These are phyloP conservation scores for Aspergillus eucalypticola DNA, from an alignment of 2,329 filamentous ascomycete genomes.

Conservation along the genomic window DNA sequence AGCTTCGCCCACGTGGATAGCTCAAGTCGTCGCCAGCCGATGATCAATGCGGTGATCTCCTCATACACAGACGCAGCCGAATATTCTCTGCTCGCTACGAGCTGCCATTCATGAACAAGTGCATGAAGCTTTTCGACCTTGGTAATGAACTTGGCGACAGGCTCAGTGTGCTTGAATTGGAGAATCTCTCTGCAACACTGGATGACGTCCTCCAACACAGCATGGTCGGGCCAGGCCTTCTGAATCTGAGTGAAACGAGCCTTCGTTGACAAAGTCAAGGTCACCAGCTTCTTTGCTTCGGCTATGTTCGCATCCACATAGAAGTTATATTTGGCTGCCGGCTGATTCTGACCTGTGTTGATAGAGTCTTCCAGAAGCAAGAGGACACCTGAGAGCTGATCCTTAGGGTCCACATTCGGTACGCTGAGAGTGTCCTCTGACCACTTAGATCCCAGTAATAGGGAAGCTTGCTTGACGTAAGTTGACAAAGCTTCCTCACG, in stretches of 20 bases:
- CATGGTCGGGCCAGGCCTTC: constrained; percentile 67
- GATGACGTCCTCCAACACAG: constrained; percentile 78
- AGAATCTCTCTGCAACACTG: constrained; percentile 72
- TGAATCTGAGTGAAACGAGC: constrained; percentile 70
- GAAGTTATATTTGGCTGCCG: constrained; percentile 71
- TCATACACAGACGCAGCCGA: constrained; percentile 71
- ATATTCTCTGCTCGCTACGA: constrained; percentile 80
- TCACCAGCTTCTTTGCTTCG: constrained; percentile 73
- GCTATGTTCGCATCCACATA: constrained; percentile 77
- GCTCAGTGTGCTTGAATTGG: constrained; percentile 74
- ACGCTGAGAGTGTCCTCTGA: constrained; percentile 25
- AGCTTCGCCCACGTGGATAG: constrained; percentile 88
- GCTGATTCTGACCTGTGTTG: constrained; percentile 47
- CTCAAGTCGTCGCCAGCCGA: constrained; percentile 88
- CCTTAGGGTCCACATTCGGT: constrained; percentile 42
- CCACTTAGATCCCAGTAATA: constrained; percentile 38
- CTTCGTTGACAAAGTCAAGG: constrained; percentile 68
- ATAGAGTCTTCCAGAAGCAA: constrained; percentile 65
- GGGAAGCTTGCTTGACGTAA: constrained; percentile 38
- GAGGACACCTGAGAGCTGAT: constrained; percentile 66
- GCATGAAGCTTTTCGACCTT: constrained; percentile 84
- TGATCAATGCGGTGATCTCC: constrained; percentile 74
- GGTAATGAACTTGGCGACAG: constrained; percentile 80
- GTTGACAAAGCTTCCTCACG: constrained; percentile 32
- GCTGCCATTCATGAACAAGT: constrained; percentile 91